A percentile compares a stretch with the other conserved stretches of the same genome.
phyloP scores from a whole-genome alignment of 805 yeast genomes.

The Wilhelminamyces savonicus region DNA sequence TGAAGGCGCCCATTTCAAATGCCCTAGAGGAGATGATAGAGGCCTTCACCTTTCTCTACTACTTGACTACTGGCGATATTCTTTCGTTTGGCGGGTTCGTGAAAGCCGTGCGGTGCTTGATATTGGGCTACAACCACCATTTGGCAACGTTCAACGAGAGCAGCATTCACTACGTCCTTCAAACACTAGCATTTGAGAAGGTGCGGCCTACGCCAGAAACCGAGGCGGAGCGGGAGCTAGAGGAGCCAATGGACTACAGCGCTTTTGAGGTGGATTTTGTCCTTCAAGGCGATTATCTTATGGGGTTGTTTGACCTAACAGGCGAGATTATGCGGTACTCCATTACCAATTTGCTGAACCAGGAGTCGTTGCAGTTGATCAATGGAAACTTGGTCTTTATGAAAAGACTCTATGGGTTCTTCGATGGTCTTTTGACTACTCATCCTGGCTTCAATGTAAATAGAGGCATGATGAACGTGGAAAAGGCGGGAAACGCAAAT shows the following conservation, averaged over 20 bases:
- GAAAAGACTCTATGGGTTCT: slow-evolving; percentile 8
- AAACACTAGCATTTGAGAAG: neutral
- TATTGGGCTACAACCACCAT: too few species aligned
- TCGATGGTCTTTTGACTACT: slow-evolving; percentile 5
- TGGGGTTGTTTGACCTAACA: slow-evolving; percentile 36
- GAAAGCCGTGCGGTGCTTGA: slow-evolving; percentile 9
- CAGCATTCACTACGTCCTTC: slow-evolving; percentile 7
- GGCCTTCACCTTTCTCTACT: slow-evolving; percentile 18
- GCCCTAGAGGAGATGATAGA: slow-evolving; percentile 22
- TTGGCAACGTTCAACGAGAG: slow-evolving; percentile 15
- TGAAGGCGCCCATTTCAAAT: slow-evolving; percentile 15
- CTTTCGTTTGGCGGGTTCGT: slow-evolving; percentile 9
- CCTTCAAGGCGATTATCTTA: slow-evolving; percentile 23
- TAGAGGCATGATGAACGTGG: slow-evolving; percentile 11
- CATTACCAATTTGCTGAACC: slow-evolving; percentile 18
- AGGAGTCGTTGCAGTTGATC: slow-evolving; percentile 4
- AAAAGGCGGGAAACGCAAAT: slow-evolving; percentile 3
- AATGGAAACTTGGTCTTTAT: slow-evolving; percentile 12
- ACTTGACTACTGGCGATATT: slow-evolving; percentile 6
- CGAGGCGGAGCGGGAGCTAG: neutral
- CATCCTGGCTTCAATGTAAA: slow-evolving; percentile 13
- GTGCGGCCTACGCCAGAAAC: neutral
- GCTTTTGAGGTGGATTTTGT: slow-evolving; percentile 5
- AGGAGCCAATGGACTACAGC: neutral
- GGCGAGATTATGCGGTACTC: slow-evolving; percentile 38